Evolutionary conservation across 2,329 filamentous ascomycete species (phyloP), one percentile per base, ranked within the genome.

Genomic region (Phoma sp.): DNA sequence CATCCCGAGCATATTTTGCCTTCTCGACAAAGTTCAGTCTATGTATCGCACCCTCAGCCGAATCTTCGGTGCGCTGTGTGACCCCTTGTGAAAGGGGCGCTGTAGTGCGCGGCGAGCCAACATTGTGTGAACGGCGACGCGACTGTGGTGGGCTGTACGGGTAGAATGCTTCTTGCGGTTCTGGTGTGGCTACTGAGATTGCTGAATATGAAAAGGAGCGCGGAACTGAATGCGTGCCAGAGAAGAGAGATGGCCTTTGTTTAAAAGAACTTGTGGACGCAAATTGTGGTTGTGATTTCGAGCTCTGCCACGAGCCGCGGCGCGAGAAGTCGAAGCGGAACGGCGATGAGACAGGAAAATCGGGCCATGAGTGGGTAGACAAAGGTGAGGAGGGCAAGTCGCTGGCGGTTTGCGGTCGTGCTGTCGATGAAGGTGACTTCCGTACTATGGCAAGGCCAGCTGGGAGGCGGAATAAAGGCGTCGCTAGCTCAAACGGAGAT

Each of bases 391-490:
- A 37, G 7, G 37, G 25, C 6, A 20, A 28, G 1, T 32, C 25
- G 12, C n/a, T 14, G n/a, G 42, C 42, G 18, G 43, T 48, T 2
- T 43, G 32, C 15, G 50, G 50, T 17, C 25, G 38, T 5, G 25
- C 18, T 3, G 26, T 38, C 3, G 43, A 38, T 2, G 18, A 25
- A 2, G 43, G 32, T 3, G 60, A 47, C 4, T 62, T 56, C n/a
- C 61, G 56, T 5, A 70, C 62, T 3, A 69, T 18, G 4, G 62
- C 60, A 5, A 67, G 56, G 0, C 68, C 65, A 7, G 62, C 58
- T 2, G 68, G 67, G 11, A 71, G 58, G 5, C 62, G 64, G 7
- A 70, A 37, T 2, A 69, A 36, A 10, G 60, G 61, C 5, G 42
- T 59, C 5, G 56, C 42, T 3, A 55, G 34, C 39, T 60, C 47